A percentile compares a stretch with the other conserved stretches of the same genome.
phyloP scores from a whole-genome alignment of 202 grass and related monocot species.

The Musa balbisiana region DNA sequence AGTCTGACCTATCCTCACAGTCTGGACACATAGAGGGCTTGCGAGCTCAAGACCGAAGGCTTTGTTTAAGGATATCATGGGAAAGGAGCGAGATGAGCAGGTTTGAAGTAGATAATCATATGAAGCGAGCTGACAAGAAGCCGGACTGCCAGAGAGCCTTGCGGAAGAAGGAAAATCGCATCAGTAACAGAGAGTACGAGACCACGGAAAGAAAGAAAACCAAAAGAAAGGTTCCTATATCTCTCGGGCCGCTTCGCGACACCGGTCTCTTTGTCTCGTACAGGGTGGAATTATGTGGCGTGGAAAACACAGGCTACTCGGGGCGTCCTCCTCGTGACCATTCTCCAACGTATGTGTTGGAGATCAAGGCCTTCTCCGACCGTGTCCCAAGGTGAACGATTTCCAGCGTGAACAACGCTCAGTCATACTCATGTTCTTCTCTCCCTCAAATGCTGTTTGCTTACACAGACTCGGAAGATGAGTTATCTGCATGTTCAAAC shows the following conservation, averaged over 20 bases:
- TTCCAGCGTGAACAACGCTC: neutral
- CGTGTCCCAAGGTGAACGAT: constrained; percentile 8
- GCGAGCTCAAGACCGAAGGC: neutral
- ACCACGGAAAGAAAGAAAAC: too few species aligned
- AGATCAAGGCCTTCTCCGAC: neutral
- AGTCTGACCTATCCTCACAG: neutral
- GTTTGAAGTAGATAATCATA: constrained; percentile 19
- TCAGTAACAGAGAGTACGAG: neutral
- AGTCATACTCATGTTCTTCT: neutral
- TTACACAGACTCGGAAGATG: neutral
- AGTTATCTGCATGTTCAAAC: neutral
- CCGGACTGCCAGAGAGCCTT: neutral
- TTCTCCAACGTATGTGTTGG: neutral
- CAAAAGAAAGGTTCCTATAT: too few species aligned
- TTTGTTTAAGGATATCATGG: neutral
- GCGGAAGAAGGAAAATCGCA: too few species aligned
- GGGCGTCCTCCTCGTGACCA: neutral
- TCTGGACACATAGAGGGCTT: neutral
- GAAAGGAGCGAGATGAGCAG: neutral
- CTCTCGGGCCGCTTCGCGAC: neutral
- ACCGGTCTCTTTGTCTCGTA: neutral
- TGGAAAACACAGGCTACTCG: neutral
- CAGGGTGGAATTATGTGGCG: constrained; percentile 1
- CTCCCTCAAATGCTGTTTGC: neutral
- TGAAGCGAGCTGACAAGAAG: constrained; percentile 8